These are phyloP conservation scores for Aspergillus affinis DNA, from an alignment of 495 filamentous ascomycete genomes.

Conservation along the genomic window DNA sequence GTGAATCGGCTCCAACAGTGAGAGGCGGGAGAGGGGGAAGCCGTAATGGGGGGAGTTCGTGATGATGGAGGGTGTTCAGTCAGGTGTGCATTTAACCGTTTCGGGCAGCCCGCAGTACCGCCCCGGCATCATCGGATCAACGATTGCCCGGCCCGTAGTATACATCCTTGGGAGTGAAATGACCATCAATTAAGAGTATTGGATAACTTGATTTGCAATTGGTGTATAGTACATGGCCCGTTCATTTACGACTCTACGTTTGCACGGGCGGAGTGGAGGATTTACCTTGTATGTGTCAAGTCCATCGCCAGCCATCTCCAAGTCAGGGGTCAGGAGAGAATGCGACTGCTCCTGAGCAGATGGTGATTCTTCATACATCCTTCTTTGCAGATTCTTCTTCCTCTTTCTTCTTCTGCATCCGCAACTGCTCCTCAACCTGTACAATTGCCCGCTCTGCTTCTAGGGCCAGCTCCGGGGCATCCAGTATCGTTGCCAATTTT, in stretches of 20 bases:
- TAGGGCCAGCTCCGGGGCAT: conserved; percentile 78
- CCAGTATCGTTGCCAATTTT: conserved; percentile 66
- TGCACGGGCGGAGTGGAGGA: neutral
- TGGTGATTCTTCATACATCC: conserved; percentile 13
- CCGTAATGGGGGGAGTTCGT: conserved; percentile 1
- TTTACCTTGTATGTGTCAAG: neutral
- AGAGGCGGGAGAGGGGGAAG: conserved; percentile 3
- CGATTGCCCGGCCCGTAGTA: neutral
- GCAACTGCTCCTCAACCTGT: conserved; percentile 73
- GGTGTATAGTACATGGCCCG: neutral
- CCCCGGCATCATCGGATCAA: conserved; percentile 24
- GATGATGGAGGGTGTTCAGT: conserved; percentile 1
- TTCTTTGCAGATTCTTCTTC: conserved; percentile 19
- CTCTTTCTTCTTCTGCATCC: conserved; percentile 31
- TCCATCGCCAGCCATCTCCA: neutral
- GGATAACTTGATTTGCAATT: neutral
- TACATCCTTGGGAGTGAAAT: neutral
- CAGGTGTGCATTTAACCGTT: conserved; percentile 10
- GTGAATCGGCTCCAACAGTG: conserved; percentile 13
- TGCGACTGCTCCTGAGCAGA: neutral
- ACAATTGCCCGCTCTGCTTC: conserved; percentile 87
- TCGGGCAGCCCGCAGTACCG: conserved; percentile 21
- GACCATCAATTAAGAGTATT: neutral
- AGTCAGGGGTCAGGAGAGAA: neutral
- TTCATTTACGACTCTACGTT: neutral